phyloP scores from a whole-genome alignment of 2,329 filamentous ascomycete species.

The Talaromyces sp. region DNA sequence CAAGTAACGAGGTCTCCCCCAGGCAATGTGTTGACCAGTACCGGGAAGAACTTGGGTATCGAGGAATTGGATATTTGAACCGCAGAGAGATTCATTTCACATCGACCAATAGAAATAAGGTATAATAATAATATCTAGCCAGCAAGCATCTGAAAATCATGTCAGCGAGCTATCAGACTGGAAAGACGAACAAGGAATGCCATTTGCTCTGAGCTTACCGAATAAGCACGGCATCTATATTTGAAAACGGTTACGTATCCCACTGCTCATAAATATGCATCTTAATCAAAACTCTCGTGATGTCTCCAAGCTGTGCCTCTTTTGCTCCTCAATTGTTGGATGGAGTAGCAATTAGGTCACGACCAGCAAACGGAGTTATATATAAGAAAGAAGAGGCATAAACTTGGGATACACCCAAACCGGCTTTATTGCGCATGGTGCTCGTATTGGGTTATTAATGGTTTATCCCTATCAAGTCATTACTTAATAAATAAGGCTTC shows the following conservation, averaged over 20 bases:
- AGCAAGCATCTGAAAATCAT: not conserved
- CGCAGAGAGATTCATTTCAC: not conserved
- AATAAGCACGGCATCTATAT: not conserved
- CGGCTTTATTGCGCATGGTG: slow-evolving; percentile 1
- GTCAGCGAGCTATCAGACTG: not conserved
- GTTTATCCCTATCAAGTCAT: not conserved
- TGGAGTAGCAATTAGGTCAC: not conserved
- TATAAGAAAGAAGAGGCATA: not conserved
- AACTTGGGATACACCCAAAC: not conserved
- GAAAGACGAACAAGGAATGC: not conserved
- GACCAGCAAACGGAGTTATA: not conserved
- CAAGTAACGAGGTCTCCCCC: not conserved
- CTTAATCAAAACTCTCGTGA: not conserved
- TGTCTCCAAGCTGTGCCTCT: not conserved
- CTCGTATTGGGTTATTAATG: not conserved
- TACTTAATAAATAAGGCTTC: not conserved
- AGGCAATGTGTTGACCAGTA: not conserved
- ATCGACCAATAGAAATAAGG: not conserved
- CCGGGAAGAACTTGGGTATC: not conserved
- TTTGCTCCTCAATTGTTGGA: not conserved
- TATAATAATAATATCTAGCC: not conserved
- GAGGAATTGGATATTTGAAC: not conserved
- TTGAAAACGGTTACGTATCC: not conserved
- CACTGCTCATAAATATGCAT: not conserved
- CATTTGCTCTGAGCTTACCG: not conserved